Evolutionary conservation across 805 yeast genomes (phyloP).

Genomic region (Metschnikowia baotianmanensis): DNA sequence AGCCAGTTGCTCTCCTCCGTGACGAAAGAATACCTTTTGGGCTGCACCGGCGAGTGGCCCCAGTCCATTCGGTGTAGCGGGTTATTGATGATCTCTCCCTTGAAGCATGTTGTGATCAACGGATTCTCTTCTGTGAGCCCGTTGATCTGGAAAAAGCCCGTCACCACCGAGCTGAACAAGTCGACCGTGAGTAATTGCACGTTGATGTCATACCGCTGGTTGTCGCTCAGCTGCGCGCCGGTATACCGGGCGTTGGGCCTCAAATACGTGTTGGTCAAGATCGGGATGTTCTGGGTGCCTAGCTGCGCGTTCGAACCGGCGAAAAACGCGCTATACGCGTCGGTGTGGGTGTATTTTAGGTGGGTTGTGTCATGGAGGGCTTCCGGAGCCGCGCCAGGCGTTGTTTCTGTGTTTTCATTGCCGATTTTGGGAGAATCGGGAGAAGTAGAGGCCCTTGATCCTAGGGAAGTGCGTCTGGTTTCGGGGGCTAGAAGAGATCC

Average conservation of each 20-base stretch:
- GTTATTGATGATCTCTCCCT: conserved; percentile 66
- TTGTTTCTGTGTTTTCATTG: not conserved
- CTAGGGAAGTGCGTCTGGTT: not conserved
- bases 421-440: not conserved
- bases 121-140: conserved; percentile 64
- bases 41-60: conserved; percentile 18
- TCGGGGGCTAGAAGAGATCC: not conserved
- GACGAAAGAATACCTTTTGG: conserved; percentile 46
- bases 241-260: conserved; percentile 60
- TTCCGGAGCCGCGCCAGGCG: not conserved
- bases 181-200: conserved; percentile 74
- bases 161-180: conserved; percentile 35
- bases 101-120: conserved; percentile 66
- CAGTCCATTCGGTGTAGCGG: conserved; percentile 29
- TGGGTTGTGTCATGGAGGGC: not conserved
- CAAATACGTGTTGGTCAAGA: conserved; percentile 44
- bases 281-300: conserved; percentile 15
- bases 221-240: conserved; percentile 72
- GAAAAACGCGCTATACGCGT: conserved; percentile 12
- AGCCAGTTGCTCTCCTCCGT: conserved; percentile 64
- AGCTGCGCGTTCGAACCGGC: conserved; percentile 4
- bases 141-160: conserved; percentile 64
- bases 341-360: conserved; percentile 7
- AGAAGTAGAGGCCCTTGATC: conserved; percentile 6
- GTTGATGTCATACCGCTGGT: conserved; percentile 60